These are phyloP conservation scores for Madurella fahalii DNA, from an alignment of 2,329 filamentous ascomycete species.

Conservation along the genomic window DNA sequence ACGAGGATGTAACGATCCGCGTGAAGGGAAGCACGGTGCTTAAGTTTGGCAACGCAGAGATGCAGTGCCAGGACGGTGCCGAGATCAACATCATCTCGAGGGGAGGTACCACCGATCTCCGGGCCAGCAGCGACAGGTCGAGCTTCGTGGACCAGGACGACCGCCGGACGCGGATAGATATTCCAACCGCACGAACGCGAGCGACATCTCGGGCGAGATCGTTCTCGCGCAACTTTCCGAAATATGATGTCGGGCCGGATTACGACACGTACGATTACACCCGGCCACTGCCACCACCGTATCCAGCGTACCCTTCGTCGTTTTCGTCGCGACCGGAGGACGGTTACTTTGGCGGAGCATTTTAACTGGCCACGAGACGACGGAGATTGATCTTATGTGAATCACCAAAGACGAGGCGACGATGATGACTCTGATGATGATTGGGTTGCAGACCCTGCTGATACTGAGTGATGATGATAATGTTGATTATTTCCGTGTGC, in stretches of 20 bases:
- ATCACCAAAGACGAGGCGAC: slow-evolving; percentile 1
- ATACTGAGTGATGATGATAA: slow-evolving; percentile 11
- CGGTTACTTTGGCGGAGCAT: slow-evolving; percentile 6
- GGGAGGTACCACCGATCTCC: slow-evolving; percentile 33
- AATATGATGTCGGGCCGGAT: slow-evolving; percentile 11
- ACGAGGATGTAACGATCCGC: slow-evolving; percentile 60
- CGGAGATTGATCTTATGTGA: not conserved
- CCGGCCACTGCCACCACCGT: slow-evolving; percentile 22
- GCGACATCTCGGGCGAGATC: slow-evolving; percentile 50
- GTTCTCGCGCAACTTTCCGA: slow-evolving; percentile 30
- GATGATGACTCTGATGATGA: slow-evolving; percentile 20
- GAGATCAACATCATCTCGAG: slow-evolving; percentile 51
- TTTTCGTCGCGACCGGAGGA: slow-evolving; percentile 14
- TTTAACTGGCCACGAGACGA: slow-evolving; percentile 8
- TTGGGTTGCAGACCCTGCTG: not conserved
- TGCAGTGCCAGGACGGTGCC: slow-evolving; percentile 55
- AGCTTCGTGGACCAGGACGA: slow-evolving; percentile 51
- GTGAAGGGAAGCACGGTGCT: slow-evolving; percentile 54
- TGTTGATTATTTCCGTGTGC: slow-evolving; percentile 8
- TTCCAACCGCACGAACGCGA: slow-evolving; percentile 43
- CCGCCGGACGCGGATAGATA: slow-evolving; percentile 40
- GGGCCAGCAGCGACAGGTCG: slow-evolving; percentile 48
- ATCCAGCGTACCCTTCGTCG: slow-evolving; percentile 23
- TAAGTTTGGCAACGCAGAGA: slow-evolving; percentile 53
- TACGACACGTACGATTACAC: slow-evolving; percentile 16